A percentile compares a stretch with the other conserved stretches of the same genome.
These are phyloP conservation scores for Combretum micranthum DNA, from an alignment of 345 rosid genomes.

Conservation along the genomic window DNA sequence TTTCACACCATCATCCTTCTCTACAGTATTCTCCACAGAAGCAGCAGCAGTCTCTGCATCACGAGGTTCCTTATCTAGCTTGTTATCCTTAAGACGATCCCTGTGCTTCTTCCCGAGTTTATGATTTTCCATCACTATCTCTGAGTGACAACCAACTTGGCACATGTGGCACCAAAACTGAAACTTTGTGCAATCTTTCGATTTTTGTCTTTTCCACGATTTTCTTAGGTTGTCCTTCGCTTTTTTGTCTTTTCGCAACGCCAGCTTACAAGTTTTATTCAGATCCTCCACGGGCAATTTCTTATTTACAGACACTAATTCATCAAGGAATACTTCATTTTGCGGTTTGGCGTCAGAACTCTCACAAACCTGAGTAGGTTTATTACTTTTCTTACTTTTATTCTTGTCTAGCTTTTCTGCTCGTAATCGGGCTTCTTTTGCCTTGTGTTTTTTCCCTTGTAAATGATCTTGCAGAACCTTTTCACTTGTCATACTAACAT, in stretches of 20 bases:
- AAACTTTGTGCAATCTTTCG: slow-evolving; percentile 9
- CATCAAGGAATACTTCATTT: neutral
- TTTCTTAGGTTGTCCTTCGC: neutral
- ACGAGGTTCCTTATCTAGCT: neutral
- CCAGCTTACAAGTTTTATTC: too few relatives aligned
- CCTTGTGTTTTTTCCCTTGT: slow-evolving; percentile 36
- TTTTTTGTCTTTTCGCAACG: neutral
- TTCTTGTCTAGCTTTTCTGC: slow-evolving; percentile 7
- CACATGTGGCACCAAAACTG: slow-evolving; percentile 52
- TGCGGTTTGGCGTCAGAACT: neutral
- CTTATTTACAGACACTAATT: too few relatives aligned
- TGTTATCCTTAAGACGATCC: slow-evolving; percentile 15
- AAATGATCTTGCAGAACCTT: slow-evolving; percentile 33
- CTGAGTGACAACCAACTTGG: slow-evolving; percentile 22
- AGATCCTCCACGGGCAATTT: too few relatives aligned
- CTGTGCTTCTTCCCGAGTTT: slow-evolving; percentile 49
- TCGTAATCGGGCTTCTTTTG: slow-evolving; percentile 24
- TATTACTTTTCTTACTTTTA: slow-evolving; percentile 6
- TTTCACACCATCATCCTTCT: too few relatives aligned
- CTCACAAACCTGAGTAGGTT: slow-evolving; percentile 2
- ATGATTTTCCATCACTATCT: slow-evolving; percentile 35
- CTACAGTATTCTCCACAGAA: too few relatives aligned
- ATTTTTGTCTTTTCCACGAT: slow-evolving; percentile 5
- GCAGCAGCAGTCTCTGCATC: neutral
- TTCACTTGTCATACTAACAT: slow-evolving; percentile 28